phyloP scores from a whole-genome alignment of 805 yeast species.

The Ogataea angusta region DNA sequence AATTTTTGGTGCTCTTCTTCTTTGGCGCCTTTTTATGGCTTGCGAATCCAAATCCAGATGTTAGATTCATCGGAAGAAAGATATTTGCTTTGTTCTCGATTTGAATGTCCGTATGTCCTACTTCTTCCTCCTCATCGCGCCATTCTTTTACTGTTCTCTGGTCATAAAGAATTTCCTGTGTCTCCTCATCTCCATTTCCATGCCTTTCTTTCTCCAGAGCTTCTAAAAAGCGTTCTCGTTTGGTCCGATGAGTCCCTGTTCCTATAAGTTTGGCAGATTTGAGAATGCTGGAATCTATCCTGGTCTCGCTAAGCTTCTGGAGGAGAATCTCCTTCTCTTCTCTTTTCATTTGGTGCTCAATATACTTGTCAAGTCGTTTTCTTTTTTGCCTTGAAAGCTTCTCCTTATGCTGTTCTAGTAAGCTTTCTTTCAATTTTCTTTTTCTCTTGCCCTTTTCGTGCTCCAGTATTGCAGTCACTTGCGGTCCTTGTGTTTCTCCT shows the following conservation, averaged over 20 bases:
- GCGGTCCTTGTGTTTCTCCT: background rate
- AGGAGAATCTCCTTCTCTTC: constrained; percentile 81
- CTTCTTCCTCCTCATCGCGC: constrained; percentile 36
- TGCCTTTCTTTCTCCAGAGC: constrained; percentile 69
- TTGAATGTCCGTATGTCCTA: background rate
- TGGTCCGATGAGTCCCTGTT: constrained; percentile 56
- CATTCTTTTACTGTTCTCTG: constrained; percentile 62
- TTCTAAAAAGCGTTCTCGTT: constrained; percentile 65
- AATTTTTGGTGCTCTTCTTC: constrained; percentile 52
- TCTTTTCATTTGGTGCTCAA: constrained; percentile 82
- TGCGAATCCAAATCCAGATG: constrained; percentile 54
- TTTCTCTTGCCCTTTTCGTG: constrained; percentile 65
- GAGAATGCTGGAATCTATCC: constrained; percentile 66
- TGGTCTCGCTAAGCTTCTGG: constrained; percentile 64
- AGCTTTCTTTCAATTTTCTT: constrained; percentile 55
- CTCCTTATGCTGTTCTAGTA: constrained; percentile 59
- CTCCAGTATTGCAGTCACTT: constrained; percentile 39
- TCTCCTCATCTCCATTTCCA: constrained; percentile 64
- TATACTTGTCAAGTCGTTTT: constrained; percentile 84
- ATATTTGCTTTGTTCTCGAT: no score
- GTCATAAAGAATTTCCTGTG: constrained; percentile 65
- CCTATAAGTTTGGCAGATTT: constrained; percentile 79
- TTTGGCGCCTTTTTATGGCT: constrained; percentile 42
- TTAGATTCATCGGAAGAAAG: constrained; percentile 43
- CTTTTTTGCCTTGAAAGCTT: constrained; percentile 69